Evolutionary conservation across 805 yeast species (phyloP), one percentile per base, ranked within the genome.

Genomic region (Candida takata): DNA sequence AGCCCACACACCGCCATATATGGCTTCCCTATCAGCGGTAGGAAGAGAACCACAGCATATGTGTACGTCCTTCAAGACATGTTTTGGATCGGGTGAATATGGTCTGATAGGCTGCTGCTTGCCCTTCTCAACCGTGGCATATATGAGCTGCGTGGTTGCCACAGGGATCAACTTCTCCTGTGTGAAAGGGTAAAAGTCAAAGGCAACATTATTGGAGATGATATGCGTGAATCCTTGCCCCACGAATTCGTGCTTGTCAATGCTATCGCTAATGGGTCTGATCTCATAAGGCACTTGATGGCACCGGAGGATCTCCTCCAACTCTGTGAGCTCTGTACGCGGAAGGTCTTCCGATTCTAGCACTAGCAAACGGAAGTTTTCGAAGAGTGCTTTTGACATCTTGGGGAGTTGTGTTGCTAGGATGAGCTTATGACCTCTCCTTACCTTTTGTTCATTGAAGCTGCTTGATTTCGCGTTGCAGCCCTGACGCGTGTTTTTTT

Each of bases 41-140:
- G 79, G 68, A 18, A 75, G 55, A 19, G 74, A 72, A 7, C 83
- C 76, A 11, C 76, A 67, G 41, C 85, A 75, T 2, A 85, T 61
- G 43, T 74, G 72, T 13, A 74, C 70, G 35, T 73, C 70, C 41
- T 75, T 77, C 52, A 90, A 64, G 42, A 84, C 71, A 40, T 71
- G 75, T 20, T 63, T 63, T 8, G 84, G 81, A 50, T 81, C 82
- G 0, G 96, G 94, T 12, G 84, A 75, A 54, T 71, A 87, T 2
- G 72, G 67, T 37, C 78, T 67, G 27, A 70, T 64, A 5, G 81
- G 74, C 19, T 68, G 64, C 11, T 69, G 53, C 36, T 69, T 65
- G 0, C 61, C 59, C 19, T 53, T 53, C 8, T 49, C 49, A 0
- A 68, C 49, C 3, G 79, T 70, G 26, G 70, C 75, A 20, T 55